Conservation (phyloP, 768 basidiomycete species). For the Coprinellus aureogranulatus region DNA sequence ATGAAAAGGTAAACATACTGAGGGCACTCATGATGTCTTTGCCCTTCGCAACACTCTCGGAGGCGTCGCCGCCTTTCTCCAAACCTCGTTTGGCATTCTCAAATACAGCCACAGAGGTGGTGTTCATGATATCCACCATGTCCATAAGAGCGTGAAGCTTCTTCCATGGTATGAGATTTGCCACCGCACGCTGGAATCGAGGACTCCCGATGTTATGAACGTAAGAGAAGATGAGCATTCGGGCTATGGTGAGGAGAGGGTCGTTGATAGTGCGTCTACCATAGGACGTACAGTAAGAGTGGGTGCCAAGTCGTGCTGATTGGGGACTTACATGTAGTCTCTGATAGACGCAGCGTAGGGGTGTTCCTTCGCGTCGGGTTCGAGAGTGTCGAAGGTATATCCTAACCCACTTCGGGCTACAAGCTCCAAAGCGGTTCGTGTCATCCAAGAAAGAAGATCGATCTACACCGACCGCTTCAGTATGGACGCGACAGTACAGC, state of each 20-base stretch:
- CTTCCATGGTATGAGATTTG: conserved; percentile 4
- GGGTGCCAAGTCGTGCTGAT: background rate
- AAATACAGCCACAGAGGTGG: conserved; percentile 32
- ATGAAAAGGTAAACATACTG: conserved; percentile 19
- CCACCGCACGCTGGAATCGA: conserved; percentile 21
- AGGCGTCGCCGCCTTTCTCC: conserved; percentile 26
- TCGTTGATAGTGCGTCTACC: background rate
- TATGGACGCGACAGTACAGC: too few species aligned
- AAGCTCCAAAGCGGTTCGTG: conserved; percentile 20
- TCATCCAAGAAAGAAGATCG: conserved; percentile 23
- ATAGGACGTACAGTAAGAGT: background rate
- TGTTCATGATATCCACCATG: conserved; percentile 31
- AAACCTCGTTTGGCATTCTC: conserved; percentile 32
- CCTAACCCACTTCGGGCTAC: conserved; percentile 10
- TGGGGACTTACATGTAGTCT: conserved; percentile 24
- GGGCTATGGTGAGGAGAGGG: background rate
- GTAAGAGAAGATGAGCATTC: conserved; percentile 13
- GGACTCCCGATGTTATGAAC: conserved; percentile 23
- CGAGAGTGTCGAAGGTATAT: conserved; percentile 6
- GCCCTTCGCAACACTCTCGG: conserved; percentile 29
- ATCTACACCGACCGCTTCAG: too few species aligned
- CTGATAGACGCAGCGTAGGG: conserved; percentile 30
- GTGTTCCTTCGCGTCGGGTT: conserved; percentile 10
- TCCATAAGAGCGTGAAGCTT: conserved; percentile 6
- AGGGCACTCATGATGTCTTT: conserved; percentile 44